Evolutionary conservation across 208 protist species (phyloP), one percentile per base, ranked within the genome.

Genomic region (Acanthamoeba triangularis): DNA sequence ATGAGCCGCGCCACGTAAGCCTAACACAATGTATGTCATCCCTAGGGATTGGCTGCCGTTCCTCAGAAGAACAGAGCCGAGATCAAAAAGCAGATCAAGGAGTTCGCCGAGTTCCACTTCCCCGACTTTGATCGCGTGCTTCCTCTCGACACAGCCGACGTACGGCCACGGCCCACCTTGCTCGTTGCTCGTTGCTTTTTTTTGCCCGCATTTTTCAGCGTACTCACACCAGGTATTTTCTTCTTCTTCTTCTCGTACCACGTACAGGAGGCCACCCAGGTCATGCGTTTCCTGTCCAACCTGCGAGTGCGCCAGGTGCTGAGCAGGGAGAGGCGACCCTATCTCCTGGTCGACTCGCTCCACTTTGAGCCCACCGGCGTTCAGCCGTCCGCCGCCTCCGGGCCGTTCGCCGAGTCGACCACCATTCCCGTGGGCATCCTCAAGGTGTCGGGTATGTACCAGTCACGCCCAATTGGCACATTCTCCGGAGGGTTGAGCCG

Each of bases 201-300:
- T 16, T 54, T 92, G 5, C 54, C 61, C n/a, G n/a, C n/a, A n/a
- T n/a, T n/a, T n/a, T n/a, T n/a, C n/a, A n/a, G n/a, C n/a, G n/a
- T n/a, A n/a, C n/a, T n/a, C n/a, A n/a, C n/a, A n/a, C n/a, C n/a
- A n/a, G n/a, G n/a, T n/a, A n/a, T n/a, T n/a, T n/a, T n/a, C n/a
- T n/a, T n/a, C n/a, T n/a, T n/a, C n/a, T n/a, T n/a, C n/a, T n/a
- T n/a, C n/a, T n/a, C 44, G 44, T 49, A 49, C 44, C 0, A 49
- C 44, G 44, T 49, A 67, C 23, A 93, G 94, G 94, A 95, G 3
- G 84, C 61, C 7, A 49, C 47, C 13, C 94, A 95, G 63, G 82
- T 95, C 23, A 52, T 95, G 63, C 94, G 94, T n/a, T 95, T 92
- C 82, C 65, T 95, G 18, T 90, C 94, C 25, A 95, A 93, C 41